Base-by-base conservation (phyloP, 805 yeast genomes). In the Teunomyces panamensis region DNA sequence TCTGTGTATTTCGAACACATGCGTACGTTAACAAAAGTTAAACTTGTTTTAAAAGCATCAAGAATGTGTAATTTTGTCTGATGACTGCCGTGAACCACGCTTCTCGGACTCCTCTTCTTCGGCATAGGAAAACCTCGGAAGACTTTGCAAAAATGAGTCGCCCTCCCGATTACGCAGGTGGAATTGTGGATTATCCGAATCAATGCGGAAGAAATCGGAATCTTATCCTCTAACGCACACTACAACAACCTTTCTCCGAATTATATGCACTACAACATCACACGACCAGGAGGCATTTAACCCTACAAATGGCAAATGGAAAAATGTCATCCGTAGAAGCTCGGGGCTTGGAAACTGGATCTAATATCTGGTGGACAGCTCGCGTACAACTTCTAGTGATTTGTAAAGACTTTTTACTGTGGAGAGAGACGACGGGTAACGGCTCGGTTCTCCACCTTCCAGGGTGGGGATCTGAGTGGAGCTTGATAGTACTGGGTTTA, bases 91-190 rank as follows among this genome's bases (percentile, higher is more conserved):
- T 10, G 3, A 13, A 11, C 8, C 29, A 24, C 24, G 4, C 4
- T 24, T 16, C 41, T 37, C 41, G 41, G 41, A 37, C 41, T 20
- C 13, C 41, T 37, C 41, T 20, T 20, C 41, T 24, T 37, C 28
- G 41, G 41, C 41, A 37, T 37, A 37, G 41, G 41, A 37, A 37
- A 37, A 37, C 41, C 41, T 37, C 41, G 41, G 41, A 37, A 37
- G 30, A 37, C 41, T n/a, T 37, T 37, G 27, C 11, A 29, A 28
- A 37, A 20, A 37, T 37, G 41, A 37, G 41, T 37, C 41, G 41
- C 41, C 41, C 30, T 37, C 41, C 41, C 8, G 41, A 24, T 37
- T n/a, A 11, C 16, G n/a, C 10, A 24, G 41, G 41, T 37, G 41
- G 30, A 11, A n/a, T 37, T 24, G 30, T 17, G 17, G 17, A 37